Percentiles rank a stretch among this genome's conserved stretches.
phyloP scores from a whole-genome alignment of 345 rosid species.

The Triadica sebifera region DNA sequence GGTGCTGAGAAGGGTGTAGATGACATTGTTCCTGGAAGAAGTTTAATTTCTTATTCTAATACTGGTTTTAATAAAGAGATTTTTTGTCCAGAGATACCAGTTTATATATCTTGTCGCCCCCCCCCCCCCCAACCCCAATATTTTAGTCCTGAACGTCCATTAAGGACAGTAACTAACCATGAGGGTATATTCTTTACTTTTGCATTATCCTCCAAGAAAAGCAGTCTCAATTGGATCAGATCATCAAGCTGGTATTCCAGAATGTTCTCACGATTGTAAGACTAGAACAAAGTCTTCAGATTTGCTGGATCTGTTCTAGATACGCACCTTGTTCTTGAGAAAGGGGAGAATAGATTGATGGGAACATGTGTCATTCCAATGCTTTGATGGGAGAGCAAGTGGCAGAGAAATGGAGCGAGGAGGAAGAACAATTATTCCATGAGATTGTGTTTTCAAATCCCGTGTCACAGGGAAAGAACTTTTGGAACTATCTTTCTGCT shows the following conservation, averaged over 20 bases:
- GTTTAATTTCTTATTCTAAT: slow-evolving; percentile 23
- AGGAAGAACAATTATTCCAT: slow-evolving; percentile 19
- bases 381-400: slow-evolving; percentile 37
- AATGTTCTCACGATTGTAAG: slow-evolving; percentile 17
- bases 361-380: slow-evolving; percentile 63
- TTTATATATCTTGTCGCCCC: slow-evolving; percentile 29
- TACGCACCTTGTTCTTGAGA: neutral
- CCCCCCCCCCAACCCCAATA: too few species aligned
- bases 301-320: neutral
- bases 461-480: slow-evolving; percentile 20
- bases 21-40: slow-evolving; percentile 18
- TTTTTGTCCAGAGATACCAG: neutral
- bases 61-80: slow-evolving; percentile 21
- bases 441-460: slow-evolving; percentile 24
- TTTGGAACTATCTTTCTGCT: slow-evolving; percentile 22
- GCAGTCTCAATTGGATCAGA: slow-evolving; percentile 52
- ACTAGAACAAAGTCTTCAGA: slow-evolving; percentile 6
- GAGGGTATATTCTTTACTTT: slow-evolving; percentile 40
- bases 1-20: slow-evolving; percentile 19
- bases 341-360: slow-evolving; percentile 27
- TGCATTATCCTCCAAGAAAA: slow-evolving; percentile 38
- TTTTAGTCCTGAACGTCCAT: slow-evolving; percentile 27
- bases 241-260: slow-evolving; percentile 56
- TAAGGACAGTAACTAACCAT: slow-evolving; percentile 20
- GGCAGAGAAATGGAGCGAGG: slow-evolving; percentile 19